Percentiles rank a stretch among this genome's conserved stretches.
Evolutionary conservation across 108 stramenopile species (phyloP).

Genomic region (Halocafeteria seosinensis): DNA sequence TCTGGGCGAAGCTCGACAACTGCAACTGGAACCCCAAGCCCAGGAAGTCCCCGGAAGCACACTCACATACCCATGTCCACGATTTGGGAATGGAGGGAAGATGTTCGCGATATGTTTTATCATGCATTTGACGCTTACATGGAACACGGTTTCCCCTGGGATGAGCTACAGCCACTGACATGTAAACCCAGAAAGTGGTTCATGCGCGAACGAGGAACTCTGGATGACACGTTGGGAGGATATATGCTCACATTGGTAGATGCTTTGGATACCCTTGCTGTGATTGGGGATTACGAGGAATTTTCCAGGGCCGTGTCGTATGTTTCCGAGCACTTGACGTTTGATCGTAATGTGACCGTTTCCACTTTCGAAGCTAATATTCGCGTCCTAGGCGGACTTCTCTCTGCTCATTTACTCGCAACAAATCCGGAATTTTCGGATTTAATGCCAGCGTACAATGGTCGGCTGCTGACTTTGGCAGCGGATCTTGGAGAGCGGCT

Average conservation of each 20-base stretch:
- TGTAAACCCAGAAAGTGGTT: slow-evolving; percentile 26
- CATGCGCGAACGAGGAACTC: slow-evolving; percentile 19
- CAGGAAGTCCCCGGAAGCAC: too few relatives aligned
- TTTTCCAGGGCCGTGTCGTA: background rate
- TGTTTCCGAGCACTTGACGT: slow-evolving; percentile 1
- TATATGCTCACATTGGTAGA: slow-evolving; percentile 35
- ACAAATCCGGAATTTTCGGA: background rate
- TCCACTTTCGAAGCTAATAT: slow-evolving; percentile 42
- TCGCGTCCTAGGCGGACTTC: slow-evolving; percentile 36
- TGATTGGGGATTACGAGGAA: slow-evolving; percentile 15
- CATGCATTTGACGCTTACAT: slow-evolving; percentile 29
- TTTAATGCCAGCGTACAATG: slow-evolving; percentile 20
- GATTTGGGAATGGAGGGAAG: background rate
- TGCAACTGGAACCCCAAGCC: too few relatives aligned
- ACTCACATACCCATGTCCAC: background rate
- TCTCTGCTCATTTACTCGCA: slow-evolving; percentile 20
- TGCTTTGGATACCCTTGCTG: slow-evolving; percentile 27
- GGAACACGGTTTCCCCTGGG: slow-evolving; percentile 23
- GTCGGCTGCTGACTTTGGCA: slow-evolving; percentile 25
- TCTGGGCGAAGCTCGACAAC: too few relatives aligned
- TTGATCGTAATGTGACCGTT: slow-evolving; percentile 36
- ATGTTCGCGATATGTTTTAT: background rate
- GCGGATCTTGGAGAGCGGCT: slow-evolving; percentile 31
- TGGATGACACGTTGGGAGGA: slow-evolving; percentile 31
- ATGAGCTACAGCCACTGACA: slow-evolving; percentile 31